Conservation (phyloP, 2,329 filamentous ascomycete genomes). For the Neurospora sp. region DNA sequence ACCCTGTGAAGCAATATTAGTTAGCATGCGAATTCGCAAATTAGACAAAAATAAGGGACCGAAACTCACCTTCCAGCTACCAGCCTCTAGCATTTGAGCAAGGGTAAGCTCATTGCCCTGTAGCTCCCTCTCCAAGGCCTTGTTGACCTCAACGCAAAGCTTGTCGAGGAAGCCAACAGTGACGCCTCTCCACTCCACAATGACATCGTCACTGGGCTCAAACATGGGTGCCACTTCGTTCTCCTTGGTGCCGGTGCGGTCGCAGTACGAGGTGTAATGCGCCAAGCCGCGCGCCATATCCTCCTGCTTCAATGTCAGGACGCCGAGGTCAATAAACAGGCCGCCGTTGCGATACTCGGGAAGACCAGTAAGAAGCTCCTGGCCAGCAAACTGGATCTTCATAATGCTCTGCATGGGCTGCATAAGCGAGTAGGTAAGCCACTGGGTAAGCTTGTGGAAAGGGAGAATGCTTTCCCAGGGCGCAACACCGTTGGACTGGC, state of each 20-base stretch:
- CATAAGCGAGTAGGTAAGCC: slow-evolving; percentile 64
- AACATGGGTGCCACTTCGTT: slow-evolving; percentile 49
- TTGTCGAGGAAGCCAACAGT: slow-evolving; percentile 51
- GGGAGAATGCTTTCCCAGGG: slow-evolving; percentile 68
- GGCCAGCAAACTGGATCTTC: slow-evolving; percentile 39
- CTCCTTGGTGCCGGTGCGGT: slow-evolving; percentile 55
- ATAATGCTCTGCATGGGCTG: slow-evolving; percentile 49
- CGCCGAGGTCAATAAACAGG: slow-evolving; percentile 51
- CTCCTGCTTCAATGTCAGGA: slow-evolving; percentile 39
- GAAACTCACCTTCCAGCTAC: slow-evolving; percentile 83
- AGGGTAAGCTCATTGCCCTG: slow-evolving; percentile 63
- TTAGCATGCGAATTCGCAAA: slow-evolving; percentile 2
- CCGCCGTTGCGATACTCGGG: slow-evolving; percentile 67
- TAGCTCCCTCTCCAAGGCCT: slow-evolving; percentile 53
- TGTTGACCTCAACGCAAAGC: slow-evolving; percentile 44
- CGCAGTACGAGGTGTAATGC: slow-evolving; percentile 53
- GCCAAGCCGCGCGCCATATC: slow-evolving; percentile 32
- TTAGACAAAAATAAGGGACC: neutral
- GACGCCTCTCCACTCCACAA: slow-evolving; percentile 56
- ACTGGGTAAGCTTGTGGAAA: slow-evolving; percentile 56
- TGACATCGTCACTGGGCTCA: slow-evolving; percentile 47
- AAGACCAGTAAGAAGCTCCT: slow-evolving; percentile 52
- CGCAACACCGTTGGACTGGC: slow-evolving; percentile 32
- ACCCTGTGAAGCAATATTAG: slow-evolving; percentile 42
- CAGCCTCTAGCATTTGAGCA: slow-evolving; percentile 86